Evolutionary conservation across 768 basidiomycete species (phyloP).

Genomic region (Serendipita sp.): DNA sequence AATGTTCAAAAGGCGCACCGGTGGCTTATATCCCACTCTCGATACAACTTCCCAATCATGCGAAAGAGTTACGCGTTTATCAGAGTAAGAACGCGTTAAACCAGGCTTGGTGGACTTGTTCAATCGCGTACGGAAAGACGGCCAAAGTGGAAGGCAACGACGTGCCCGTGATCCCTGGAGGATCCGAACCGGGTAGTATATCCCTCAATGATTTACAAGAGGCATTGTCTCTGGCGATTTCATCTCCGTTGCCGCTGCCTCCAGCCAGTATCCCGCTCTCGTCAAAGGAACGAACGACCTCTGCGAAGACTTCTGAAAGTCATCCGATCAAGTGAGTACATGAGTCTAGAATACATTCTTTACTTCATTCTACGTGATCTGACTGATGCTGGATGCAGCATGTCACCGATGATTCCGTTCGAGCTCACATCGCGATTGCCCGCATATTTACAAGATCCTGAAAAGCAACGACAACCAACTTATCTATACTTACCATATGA

Average conservation of each 20-base stretch:
- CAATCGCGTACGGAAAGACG: slow-evolving; percentile 2
- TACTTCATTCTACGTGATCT: neutral
- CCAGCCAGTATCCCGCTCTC: slow-evolving; percentile 12
- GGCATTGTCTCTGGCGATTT: slow-evolving; percentile 39
- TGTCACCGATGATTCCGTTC: slow-evolving; percentile 47
- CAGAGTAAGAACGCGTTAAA: slow-evolving; percentile 28
- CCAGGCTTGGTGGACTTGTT: slow-evolving; percentile 37
- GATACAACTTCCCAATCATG: slow-evolving; percentile 42
- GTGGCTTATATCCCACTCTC: slow-evolving; percentile 46
- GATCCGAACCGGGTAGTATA: neutral
- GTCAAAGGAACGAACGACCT: slow-evolving; percentile 11
- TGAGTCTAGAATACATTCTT: neutral
- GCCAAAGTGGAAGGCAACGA: neutral
- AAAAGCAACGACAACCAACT: neutral
- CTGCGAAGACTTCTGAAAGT: slow-evolving; percentile 54
- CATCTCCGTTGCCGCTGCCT: slow-evolving; percentile 22
- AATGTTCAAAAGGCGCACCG: slow-evolving; percentile 32
- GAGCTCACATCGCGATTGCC: slow-evolving; percentile 37
- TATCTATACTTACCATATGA: slow-evolving; percentile 1
- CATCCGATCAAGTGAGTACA: slow-evolving; percentile 63
- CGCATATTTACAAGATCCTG: neutral
- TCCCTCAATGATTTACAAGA: slow-evolving; percentile 23
- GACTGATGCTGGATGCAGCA: slow-evolving; percentile 22
- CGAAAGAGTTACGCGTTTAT: slow-evolving; percentile 33
- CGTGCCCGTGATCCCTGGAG: neutral